A percentile compares a stretch with the other conserved stretches of the same genome.
Evolutionary conservation across 2,329 filamentous ascomycete species (phyloP).

Genomic region (Aaosphaeria arxii): DNA sequence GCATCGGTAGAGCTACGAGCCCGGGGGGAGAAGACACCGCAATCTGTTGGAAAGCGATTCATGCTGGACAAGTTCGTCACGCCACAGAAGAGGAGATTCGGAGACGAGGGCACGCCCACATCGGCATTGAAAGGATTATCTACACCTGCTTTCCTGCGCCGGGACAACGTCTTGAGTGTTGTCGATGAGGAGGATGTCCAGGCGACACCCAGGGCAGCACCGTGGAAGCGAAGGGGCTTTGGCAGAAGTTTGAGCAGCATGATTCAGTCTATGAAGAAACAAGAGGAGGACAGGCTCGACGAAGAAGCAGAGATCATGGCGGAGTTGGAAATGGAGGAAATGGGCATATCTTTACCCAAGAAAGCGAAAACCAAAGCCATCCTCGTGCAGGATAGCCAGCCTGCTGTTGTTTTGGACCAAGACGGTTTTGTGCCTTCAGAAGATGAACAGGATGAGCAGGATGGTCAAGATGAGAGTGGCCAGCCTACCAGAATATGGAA

Average conservation of each 20-base stretch:
- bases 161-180: conserved; percentile 49
- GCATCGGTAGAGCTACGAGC: conserved; percentile 24
- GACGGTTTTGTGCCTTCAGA: conserved; percentile 53
- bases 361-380: conserved; percentile 28
- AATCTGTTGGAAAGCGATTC: conserved; percentile 58
- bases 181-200: conserved; percentile 54
- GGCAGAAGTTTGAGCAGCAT: conserved; percentile 71
- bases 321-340: conserved; percentile 60
- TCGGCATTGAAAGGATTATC: conserved; percentile 48
- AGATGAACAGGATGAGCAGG: conserved; percentile 56
- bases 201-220: conserved; percentile 30
- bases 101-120: conserved; percentile 36
- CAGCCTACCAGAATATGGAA: conserved; percentile 66
- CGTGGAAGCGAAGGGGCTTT: conserved; percentile 47
- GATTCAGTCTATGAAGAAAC: conserved; percentile 65
- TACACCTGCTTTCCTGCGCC: conserved; percentile 69
- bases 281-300: conserved; percentile 53
- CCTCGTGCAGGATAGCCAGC: conserved; percentile 44
- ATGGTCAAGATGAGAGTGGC: conserved; percentile 44
- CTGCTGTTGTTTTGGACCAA: conserved; percentile 43
- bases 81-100: conserved; percentile 47
- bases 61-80: conserved; percentile 64
- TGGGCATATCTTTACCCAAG: conserved; percentile 19
- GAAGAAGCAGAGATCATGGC: conserved; percentile 72
- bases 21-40: conserved; percentile 44